Conservation (phyloP, 352 stramenopile genomes). For the Thraustotheca clavata region DNA sequence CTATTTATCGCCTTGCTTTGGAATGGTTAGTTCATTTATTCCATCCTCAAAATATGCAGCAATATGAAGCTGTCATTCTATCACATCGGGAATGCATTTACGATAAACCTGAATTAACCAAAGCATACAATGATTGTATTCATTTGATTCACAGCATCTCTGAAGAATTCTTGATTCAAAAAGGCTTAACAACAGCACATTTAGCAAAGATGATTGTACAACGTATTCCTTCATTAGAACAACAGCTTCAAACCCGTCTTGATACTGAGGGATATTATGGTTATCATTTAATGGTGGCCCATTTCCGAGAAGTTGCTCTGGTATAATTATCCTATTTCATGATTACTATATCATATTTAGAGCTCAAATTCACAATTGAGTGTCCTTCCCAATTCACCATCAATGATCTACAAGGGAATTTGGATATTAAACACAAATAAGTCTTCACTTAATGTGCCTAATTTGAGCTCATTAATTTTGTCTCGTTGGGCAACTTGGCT, state of each 20-base stretch:
- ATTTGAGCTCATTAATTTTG: too few relatives aligned
- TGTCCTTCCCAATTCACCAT: too few relatives aligned
- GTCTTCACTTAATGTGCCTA: too few relatives aligned
- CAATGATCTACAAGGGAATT: too few relatives aligned
- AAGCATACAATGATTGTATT: background rate
- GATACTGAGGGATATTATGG: background rate
- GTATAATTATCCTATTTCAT: background rate
- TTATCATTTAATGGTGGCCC: background rate
- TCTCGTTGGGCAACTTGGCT: background rate
- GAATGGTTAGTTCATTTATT: background rate
- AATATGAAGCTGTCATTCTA: background rate
- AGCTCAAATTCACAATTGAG: too few relatives aligned
- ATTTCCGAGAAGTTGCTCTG: slow-evolving; percentile 3
- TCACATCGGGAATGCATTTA: background rate
- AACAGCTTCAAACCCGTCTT: background rate
- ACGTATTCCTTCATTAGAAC: background rate
- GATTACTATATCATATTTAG: too few relatives aligned
- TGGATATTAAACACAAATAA: too few relatives aligned
- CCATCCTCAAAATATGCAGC: background rate
- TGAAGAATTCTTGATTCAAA: background rate
- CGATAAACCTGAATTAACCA: background rate
- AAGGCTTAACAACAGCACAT: background rate
- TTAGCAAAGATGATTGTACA: background rate
- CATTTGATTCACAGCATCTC: background rate
- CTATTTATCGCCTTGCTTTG: background rate